These are phyloP conservation scores for Xylariomycetidae sp. DNA, from an alignment of 2,329 filamentous ascomycete species.

Conservation along the genomic window DNA sequence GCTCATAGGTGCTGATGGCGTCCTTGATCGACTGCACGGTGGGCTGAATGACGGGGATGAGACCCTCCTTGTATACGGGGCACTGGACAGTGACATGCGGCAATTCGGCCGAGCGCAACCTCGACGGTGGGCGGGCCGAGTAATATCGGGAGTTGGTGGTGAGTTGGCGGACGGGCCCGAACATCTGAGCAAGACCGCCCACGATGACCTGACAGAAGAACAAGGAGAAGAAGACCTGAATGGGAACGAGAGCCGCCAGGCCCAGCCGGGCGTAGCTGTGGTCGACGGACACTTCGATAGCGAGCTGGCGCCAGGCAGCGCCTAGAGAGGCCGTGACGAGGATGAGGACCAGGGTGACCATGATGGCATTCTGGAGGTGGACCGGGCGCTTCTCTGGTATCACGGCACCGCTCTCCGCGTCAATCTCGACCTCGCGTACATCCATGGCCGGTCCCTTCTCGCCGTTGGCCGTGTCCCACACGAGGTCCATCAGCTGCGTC, in stretches of 20 bases:
- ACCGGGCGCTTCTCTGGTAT: constrained; percentile 61
- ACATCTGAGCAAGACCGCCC: constrained; percentile 68
- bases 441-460: constrained; percentile 43
- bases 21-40: constrained; percentile 75
- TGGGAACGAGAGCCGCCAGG: constrained; percentile 60
- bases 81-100: constrained; percentile 80
- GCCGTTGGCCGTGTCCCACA: constrained; percentile 62
- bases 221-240: constrained; percentile 76
- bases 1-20: constrained; percentile 71
- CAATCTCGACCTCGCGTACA: constrained; percentile 52
- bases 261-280: constrained; percentile 57
- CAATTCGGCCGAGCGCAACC: constrained; percentile 52
- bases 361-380: constrained; percentile 64
- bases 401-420: constrained; percentile 66
- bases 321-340: constrained; percentile 64
- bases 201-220: constrained; percentile 78
- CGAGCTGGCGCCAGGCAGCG: constrained; percentile 64
- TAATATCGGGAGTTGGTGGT: constrained; percentile 76
- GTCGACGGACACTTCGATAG: constrained; percentile 64
- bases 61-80: constrained; percentile 83
- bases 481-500: constrained; percentile 70
- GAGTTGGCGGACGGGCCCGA: constrained; percentile 71
- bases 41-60: constrained; percentile 68
- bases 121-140: constrained; percentile 64
- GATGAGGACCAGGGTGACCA: constrained; percentile 63